Conservation (phyloP, 2,329 filamentous ascomycete species). For the Cladophialophora carrionii region DNA sequence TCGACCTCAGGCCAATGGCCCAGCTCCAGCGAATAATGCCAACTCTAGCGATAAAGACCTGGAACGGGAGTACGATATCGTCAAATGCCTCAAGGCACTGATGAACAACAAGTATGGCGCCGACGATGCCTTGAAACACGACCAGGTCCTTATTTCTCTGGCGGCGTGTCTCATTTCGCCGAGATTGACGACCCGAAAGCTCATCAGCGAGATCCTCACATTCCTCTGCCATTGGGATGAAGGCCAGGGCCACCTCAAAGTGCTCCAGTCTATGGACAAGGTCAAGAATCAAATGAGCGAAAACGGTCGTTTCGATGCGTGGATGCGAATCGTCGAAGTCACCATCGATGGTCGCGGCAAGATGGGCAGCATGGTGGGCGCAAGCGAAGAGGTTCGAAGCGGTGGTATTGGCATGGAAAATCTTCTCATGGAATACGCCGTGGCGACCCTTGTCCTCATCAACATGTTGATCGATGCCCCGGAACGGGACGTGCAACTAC, state of each 20-base stretch:
- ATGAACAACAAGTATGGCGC: slow-evolving; percentile 99
- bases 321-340: slow-evolving; percentile 98
- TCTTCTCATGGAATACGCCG: slow-evolving; percentile 96
- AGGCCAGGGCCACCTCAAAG: slow-evolving; percentile 86
- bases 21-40: slow-evolving; percentile 63
- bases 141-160: slow-evolving; percentile 85
- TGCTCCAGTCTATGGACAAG: slow-evolving; percentile 88
- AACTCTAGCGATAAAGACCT: slow-evolving; percentile 73
- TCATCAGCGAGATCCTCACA: slow-evolving; percentile 93
- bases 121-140: slow-evolving; percentile 88
- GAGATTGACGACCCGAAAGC: slow-evolving; percentile 85
- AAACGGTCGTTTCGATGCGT: slow-evolving; percentile 94
- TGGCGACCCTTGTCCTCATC: slow-evolving; percentile 89
- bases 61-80: slow-evolving; percentile 92
- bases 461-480: slow-evolving; percentile 96
- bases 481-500: slow-evolving; percentile 82
- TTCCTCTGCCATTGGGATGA: slow-evolving; percentile 95
- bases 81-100: slow-evolving; percentile 94
- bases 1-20: slow-evolving; percentile 76
- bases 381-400: slow-evolving; percentile 92
- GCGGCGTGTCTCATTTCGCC: slow-evolving; percentile 85
- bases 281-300: slow-evolving; percentile 87
- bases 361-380: slow-evolving; percentile 96
- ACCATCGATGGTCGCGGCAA: slow-evolving; percentile 96
- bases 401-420: slow-evolving; percentile 99